Conservation (phyloP, 1,284 basidiomycete genomes). For the Melampsora larici-populina region DNA sequence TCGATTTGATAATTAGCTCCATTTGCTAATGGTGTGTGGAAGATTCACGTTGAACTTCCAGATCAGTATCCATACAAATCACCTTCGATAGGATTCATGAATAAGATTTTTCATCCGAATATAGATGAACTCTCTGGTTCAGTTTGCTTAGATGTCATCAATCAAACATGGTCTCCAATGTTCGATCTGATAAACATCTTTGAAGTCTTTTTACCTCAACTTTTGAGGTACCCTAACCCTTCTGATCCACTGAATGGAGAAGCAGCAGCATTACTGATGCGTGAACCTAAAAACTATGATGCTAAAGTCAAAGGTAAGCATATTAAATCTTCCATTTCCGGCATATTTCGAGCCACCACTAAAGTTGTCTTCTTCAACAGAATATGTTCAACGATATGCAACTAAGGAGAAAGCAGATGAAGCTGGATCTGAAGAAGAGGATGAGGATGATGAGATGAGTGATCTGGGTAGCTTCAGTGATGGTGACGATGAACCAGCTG, state of each 20-base stretch:
- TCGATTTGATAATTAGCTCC: conserved; percentile 64
- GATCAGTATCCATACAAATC: conserved; percentile 99
- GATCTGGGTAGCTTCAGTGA: conserved; percentile 84
- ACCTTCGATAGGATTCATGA: conserved; percentile 98
- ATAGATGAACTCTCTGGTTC: conserved; percentile 62
- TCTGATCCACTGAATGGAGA: conserved; percentile 97
- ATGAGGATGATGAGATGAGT: conserved; percentile 80
- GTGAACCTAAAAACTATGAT: conserved; percentile 91
- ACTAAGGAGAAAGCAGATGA: conserved; percentile 71
- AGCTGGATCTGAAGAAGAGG: conserved; percentile 58
- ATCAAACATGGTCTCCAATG: conserved; percentile 99
- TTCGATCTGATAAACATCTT: conserved; percentile 99
- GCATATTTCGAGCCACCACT: neutral
- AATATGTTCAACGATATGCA: conserved; percentile 79
- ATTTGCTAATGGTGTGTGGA: conserved; percentile 94
- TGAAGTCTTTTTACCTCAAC: conserved; percentile 93
- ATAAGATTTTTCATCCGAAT: conserved; percentile 98
- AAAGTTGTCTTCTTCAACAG: conserved; percentile 54
- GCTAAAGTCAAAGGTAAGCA: conserved; percentile 77
- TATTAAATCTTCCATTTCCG: neutral
- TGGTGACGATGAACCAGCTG: conserved; percentile 59
- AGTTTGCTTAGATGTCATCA: conserved; percentile 93
- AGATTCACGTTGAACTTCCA: conserved; percentile 98
- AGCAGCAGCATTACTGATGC: conserved; percentile 91
- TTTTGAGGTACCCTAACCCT: conserved; percentile 94